Conservation (phyloP, 192 early-diverging fungal genomes). For the Coemansia sp. region DNA sequence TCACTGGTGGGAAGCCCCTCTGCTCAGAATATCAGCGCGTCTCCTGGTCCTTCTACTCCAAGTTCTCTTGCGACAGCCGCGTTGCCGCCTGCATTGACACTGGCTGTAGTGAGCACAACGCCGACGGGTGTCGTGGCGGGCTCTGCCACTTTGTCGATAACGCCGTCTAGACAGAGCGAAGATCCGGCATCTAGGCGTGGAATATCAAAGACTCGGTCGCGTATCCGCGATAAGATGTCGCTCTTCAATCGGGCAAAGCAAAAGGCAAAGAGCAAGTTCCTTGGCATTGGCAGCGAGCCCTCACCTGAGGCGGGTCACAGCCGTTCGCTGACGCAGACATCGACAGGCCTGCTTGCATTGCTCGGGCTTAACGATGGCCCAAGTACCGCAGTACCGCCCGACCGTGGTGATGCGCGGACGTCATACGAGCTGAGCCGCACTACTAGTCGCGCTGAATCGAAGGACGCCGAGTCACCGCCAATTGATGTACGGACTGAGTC, state of each 20-base stretch:
- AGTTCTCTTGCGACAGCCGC: not conserved
- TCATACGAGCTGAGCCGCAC: not conserved
- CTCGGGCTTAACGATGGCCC: not conserved
- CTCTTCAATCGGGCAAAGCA: constrained; percentile 38
- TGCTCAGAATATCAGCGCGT: not conserved
- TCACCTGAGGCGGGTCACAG: not conserved
- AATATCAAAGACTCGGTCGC: constrained; percentile 32
- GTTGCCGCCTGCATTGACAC: not conserved
- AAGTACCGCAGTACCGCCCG: not conserved
- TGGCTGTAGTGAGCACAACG: constrained; percentile 5
- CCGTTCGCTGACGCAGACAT: not conserved
- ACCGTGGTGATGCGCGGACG: not conserved
- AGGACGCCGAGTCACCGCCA: not conserved
- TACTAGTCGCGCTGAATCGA: not conserved
- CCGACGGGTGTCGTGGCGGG: not conserved
- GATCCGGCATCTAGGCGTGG: constrained; percentile 2
- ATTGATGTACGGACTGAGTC: not conserved
- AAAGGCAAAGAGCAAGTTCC: constrained; percentile 39
- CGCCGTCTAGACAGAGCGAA: constrained; percentile 5
- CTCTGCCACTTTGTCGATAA: constrained; percentile 6
- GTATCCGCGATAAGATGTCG: constrained; percentile 48
- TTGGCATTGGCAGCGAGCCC: constrained; percentile 14
- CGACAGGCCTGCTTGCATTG: not conserved
- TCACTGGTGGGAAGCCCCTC: not conserved
- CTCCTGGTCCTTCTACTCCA: not conserved